Percentiles rank a stretch among this genome's conserved stretches.
These are phyloP conservation scores for Lophiotrema nucula DNA, from an alignment of 495 filamentous ascomycete species.

Conservation along the genomic window DNA sequence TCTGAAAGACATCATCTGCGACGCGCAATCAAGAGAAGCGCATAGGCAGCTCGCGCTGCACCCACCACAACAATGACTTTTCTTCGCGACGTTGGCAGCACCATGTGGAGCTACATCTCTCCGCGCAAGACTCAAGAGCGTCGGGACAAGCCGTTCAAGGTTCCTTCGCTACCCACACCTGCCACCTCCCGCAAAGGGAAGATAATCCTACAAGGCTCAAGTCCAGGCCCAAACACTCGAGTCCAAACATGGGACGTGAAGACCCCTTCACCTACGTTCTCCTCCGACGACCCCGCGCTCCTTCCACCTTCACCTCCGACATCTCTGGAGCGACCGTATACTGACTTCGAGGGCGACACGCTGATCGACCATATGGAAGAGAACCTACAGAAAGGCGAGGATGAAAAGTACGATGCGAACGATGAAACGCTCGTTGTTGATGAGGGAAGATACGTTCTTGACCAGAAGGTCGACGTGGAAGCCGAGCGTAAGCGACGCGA, in stretches of 20 bases:
- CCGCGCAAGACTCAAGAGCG: slow-evolving; percentile 35
- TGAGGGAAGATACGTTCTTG: slow-evolving; percentile 27
- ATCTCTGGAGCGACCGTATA: slow-evolving; percentile 23
- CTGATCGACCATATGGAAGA: slow-evolving; percentile 21
- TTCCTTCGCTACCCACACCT: background rate
- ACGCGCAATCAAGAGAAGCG: no score
- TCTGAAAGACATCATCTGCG: no score
- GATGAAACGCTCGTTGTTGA: slow-evolving; percentile 36
- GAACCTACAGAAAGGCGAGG: background rate
- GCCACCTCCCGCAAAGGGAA: background rate
- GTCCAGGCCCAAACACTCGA: slow-evolving; percentile 16
- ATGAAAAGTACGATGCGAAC: slow-evolving; percentile 28
- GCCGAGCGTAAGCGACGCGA: slow-evolving; percentile 31
- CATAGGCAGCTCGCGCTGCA: no score
- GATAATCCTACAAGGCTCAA: background rate
- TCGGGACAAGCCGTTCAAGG: slow-evolving; percentile 29
- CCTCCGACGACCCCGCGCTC: background rate
- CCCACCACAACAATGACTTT: slow-evolving; percentile 15
- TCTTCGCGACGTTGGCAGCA: slow-evolving; percentile 30
- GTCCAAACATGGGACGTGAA: slow-evolving; percentile 26
- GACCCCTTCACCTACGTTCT: slow-evolving; percentile 9
- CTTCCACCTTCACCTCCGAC: slow-evolving; percentile 16
- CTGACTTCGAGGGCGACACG: slow-evolving; percentile 35
- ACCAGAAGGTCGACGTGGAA: slow-evolving; percentile 34
- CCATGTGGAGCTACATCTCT: slow-evolving; percentile 37